Evolutionary conservation across 257 asterid genomes (phyloP).

Genomic region (Avicennia marina): DNA sequence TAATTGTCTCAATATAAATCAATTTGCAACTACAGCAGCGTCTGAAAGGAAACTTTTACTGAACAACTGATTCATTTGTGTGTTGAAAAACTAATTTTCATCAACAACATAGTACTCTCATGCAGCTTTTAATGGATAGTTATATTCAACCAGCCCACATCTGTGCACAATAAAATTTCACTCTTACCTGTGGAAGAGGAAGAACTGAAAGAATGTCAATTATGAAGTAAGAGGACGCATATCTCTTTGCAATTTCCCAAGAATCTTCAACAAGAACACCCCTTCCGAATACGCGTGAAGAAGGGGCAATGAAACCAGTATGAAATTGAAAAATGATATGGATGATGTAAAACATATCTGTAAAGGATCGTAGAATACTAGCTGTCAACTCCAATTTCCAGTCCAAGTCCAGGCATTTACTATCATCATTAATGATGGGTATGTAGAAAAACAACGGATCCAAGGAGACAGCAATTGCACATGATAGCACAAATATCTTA

Average conservation of each 20-base stretch:
- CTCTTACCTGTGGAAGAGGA: conserved; percentile 91
- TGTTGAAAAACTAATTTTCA: too few species aligned
- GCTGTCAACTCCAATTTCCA: conserved; percentile 66
- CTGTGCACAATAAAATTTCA: background rate
- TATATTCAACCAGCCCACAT: conserved; percentile 1
- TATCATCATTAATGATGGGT: conserved; percentile 61
- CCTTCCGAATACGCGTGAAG: conserved; percentile 98
- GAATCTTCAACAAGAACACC: conserved; percentile 93
- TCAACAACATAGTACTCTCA: too few species aligned
- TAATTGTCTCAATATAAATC: too few species aligned
- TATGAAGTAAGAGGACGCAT: conserved; percentile 73
- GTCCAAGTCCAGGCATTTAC: conserved; percentile 85
- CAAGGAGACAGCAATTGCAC: conserved; percentile 86
- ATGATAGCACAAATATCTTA: conserved; percentile 81
- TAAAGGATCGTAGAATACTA: conserved; percentile 70
- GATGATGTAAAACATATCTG: conserved; percentile 79
- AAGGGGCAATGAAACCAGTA: conserved; percentile 93
- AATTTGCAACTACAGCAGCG: too few species aligned
- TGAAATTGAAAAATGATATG: conserved; percentile 93
- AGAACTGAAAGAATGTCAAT: conserved; percentile 96
- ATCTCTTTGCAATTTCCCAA: conserved; percentile 93
- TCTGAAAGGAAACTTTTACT: too few species aligned
- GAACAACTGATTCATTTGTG: too few species aligned
- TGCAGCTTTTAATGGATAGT: background rate
- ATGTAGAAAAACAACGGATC: conserved; percentile 95